Conservation (phyloP, 176 grass and related monocot species). For the Echinochloa phyllopogon region DNA sequence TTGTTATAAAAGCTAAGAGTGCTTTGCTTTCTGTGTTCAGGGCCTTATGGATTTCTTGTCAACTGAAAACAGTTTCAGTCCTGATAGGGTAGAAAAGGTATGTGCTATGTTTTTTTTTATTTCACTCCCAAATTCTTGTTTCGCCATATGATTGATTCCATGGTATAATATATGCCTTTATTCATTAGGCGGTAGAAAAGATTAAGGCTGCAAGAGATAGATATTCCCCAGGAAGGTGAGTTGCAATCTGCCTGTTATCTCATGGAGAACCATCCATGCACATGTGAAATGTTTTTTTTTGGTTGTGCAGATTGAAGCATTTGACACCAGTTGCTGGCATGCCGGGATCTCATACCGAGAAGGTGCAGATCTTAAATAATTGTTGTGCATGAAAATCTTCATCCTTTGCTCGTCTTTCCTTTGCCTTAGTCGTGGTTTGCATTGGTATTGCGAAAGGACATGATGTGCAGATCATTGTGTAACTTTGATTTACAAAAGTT, state of each 20-base stretch:
- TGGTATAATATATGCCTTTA: constrained; percentile 35
- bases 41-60: constrained; percentile 77
- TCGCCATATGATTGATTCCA: constrained; percentile 16
- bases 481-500: constrained; percentile 10
- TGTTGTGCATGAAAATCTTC: constrained; percentile 1
- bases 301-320: constrained; percentile 52
- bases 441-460: background rate
- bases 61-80: constrained; percentile 83
- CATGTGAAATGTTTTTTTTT: constrained; percentile 40
- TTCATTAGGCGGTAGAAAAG: constrained; percentile 79
- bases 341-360: constrained; percentile 37
- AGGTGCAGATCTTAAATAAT: constrained; percentile 35
- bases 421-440: background rate
- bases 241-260: constrained; percentile 25
- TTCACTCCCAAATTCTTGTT: constrained; percentile 25
- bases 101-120: constrained; percentile 26
- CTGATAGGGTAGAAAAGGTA: constrained; percentile 83
- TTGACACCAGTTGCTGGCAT: constrained; percentile 54
- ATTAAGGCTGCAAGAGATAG: constrained; percentile 76
- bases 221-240: constrained; percentile 66
- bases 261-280: constrained; percentile 23
- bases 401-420: constrained; percentile 9
- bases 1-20: constrained; percentile 36
- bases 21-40: constrained; percentile 46
- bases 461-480: constrained; percentile 1